A percentile compares a stretch with the other conserved stretches of the same genome.
Evolutionary conservation across 169 alveolate species (phyloP).

Genomic region (Eimeria brunetti): DNA sequence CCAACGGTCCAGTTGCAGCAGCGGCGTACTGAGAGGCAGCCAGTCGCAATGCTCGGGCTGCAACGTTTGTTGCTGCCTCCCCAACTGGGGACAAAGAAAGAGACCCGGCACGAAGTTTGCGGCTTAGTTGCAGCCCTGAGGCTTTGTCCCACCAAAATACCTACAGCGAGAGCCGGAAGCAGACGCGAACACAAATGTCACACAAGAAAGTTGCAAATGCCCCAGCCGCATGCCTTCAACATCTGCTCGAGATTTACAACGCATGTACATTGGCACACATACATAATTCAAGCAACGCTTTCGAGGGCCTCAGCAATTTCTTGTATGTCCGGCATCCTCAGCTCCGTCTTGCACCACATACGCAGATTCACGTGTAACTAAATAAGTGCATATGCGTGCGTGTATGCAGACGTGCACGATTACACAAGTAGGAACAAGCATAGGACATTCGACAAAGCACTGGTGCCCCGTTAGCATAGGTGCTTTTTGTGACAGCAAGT

Average conservation of each 20-base stretch:
- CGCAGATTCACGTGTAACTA: not conserved
- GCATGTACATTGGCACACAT: not conserved
- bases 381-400: not conserved
- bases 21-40: constrained; percentile 57
- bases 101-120: constrained; percentile 46
- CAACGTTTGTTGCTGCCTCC: constrained; percentile 56
- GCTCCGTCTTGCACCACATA: not conserved
- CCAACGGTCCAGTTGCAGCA: not conserved
- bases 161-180: not conserved
- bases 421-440: not conserved
- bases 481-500: not conserved
- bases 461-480: not conserved
- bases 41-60: constrained; percentile 54
- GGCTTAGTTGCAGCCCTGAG: constrained; percentile 54
- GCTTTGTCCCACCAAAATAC: constrained; percentile 52
- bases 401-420: not conserved
- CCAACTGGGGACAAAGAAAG: constrained; percentile 36
- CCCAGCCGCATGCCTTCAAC: not conserved
- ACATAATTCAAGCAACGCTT: not conserved
- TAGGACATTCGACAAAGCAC: not conserved
- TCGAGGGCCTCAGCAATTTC: not conserved
- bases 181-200: not conserved
- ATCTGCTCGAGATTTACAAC: not conserved
- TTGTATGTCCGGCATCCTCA: not conserved
- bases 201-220: not conserved